Percentiles rank a stretch among this genome's conserved stretches.
Conservation (phyloP, 2,329 filamentous ascomycete species). For the Thielaviopsis euricoi region DNA sequence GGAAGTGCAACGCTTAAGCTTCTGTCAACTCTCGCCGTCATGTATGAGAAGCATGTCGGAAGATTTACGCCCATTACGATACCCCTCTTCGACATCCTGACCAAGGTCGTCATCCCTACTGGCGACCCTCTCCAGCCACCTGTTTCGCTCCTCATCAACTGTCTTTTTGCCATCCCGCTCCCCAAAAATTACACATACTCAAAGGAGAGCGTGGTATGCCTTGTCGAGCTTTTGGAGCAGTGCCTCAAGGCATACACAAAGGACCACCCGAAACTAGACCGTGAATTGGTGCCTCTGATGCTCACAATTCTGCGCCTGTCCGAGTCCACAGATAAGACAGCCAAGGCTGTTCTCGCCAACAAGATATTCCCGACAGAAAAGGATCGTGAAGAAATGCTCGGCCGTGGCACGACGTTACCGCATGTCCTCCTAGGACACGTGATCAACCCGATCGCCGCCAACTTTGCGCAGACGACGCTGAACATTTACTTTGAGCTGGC, state of each 20-base stretch:
- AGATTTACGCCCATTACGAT: constrained; percentile 12
- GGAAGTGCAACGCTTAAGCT: constrained; percentile 13
- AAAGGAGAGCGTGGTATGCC: constrained; percentile 4
- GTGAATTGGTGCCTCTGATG: constrained; percentile 8
- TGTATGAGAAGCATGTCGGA: constrained; percentile 13
- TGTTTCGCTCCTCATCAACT: constrained; percentile 14
- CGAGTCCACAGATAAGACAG: constrained; percentile 8
- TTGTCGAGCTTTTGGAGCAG: constrained; percentile 4
- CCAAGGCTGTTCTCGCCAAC: constrained; percentile 42
- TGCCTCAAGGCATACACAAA: constrained; percentile 6
- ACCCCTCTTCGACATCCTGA: constrained; percentile 13
- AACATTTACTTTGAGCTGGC: constrained; percentile 77
- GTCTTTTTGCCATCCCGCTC: constrained; percentile 13
- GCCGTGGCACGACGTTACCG: constrained; percentile 55
- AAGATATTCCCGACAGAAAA: constrained; percentile 58
- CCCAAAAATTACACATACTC: constrained; percentile 12
- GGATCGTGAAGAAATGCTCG: constrained; percentile 64
- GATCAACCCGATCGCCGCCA: constrained; percentile 53
- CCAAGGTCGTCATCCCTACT: constrained; percentile 9
- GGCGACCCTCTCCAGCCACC: constrained; percentile 13
- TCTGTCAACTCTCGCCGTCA: constrained; percentile 14
- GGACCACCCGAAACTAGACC: constrained; percentile 8
- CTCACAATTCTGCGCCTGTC: constrained; percentile 12
- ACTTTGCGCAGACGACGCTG: constrained; percentile 58
- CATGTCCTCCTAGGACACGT: constrained; percentile 64